These are phyloP conservation scores for Penicillium sclerotigenum DNA, from an alignment of 2,329 filamentous ascomycete species.

Conservation along the genomic window DNA sequence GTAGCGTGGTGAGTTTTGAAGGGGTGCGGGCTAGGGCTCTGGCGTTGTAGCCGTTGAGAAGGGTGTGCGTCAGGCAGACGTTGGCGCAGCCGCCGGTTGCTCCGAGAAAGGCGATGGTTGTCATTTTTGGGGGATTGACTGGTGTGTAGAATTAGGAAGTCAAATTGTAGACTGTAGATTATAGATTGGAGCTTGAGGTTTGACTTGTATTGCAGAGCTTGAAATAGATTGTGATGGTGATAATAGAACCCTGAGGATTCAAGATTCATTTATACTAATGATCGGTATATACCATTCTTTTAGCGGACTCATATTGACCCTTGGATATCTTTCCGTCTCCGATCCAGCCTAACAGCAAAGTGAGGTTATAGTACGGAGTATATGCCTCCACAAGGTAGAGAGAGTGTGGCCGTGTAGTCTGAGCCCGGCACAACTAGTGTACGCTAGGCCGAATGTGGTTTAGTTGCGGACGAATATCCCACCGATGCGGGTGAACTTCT, in stretches of 20 bases:
- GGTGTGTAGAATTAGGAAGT: not conserved
- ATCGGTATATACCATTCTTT: not conserved
- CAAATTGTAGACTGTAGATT: not conserved
- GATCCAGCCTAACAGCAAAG: not conserved
- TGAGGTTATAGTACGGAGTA: not conserved
- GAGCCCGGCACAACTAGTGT: not conserved
- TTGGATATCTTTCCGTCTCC: not conserved
- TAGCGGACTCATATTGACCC: not conserved
- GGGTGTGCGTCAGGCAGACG: constrained; percentile 43
- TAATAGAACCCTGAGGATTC: not conserved
- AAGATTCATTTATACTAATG: not conserved
- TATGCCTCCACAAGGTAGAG: too few species aligned
- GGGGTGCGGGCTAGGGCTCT: constrained; percentile 51
- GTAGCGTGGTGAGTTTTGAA: constrained; percentile 44
- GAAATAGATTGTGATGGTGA: not conserved
- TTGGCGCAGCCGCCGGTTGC: constrained; percentile 51
- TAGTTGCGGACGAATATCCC: not conserved
- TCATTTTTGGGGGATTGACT: constrained; percentile 8
- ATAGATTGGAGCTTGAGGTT: not conserved
- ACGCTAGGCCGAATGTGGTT: not conserved
- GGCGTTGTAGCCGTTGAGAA: constrained; percentile 45
- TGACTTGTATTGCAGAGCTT: not conserved
- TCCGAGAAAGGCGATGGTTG: constrained; percentile 51
- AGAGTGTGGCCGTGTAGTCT: not conserved
- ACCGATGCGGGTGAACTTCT: not conserved